Evolutionary conservation across 805 yeast genomes (phyloP), one percentile per base, ranked within the genome.

Genomic region (Schwanniomyces yamadae): DNA sequence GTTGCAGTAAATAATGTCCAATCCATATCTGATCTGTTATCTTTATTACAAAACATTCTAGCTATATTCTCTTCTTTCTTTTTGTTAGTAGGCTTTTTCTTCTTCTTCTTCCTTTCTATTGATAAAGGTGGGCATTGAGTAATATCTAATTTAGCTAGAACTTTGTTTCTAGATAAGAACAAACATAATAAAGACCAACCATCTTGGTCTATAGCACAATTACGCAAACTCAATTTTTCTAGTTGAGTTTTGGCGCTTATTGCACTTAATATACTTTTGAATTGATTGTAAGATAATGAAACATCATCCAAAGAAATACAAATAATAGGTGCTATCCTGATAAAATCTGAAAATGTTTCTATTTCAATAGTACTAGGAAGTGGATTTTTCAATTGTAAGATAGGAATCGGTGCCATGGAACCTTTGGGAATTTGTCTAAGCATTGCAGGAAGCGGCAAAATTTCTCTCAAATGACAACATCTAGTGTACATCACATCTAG

Each of bases 401-500:
- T 55, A 5, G 86, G 80, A 16, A 90, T 58, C 4, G 96, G 95
- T 1, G 85, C 80, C 30, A 81, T 73, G 19, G 88, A 80, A 15
- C 84, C 87, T 51, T 80, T 80, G 1, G 86, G 85, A 42, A 90
- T 72, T 40, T 68, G 73, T 51, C 84, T 83, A 48, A 86, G 54
- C 5, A 89, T 86, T 1, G 95, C 89, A 2, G 95, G 90, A 33
- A 90, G 88, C 1, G 97, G 97, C 41, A 90, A 58, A 41, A 90
- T 90, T 51, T 90, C 97, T 37, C 97, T 70, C 38, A 90, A 66
- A 57, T 90, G 97, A 55, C 97, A 90, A 58, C 97, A 90, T 41
- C 96, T 69, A 0, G 96, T 86, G 60, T 90, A 90, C 52, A 91
- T 70, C 30, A 79, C 73, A 49, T 87, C 96, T 35, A 84, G 73